Evolutionary conservation across 169 alveolate species (phyloP).

Genomic region (Plasmodium billcollinsi): DNA sequence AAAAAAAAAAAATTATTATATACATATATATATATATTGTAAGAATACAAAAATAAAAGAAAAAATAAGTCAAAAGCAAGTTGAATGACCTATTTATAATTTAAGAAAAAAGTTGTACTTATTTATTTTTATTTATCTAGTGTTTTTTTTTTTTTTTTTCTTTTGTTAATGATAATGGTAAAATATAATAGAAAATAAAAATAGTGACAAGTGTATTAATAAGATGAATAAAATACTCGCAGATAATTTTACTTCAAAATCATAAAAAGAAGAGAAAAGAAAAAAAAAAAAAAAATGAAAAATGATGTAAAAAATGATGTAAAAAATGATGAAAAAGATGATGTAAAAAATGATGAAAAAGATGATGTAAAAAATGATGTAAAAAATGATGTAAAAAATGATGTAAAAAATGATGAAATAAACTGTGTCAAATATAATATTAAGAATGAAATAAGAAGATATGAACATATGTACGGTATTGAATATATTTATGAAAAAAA

Average conservation of each 20-base stretch:
- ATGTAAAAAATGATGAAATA: not conserved
- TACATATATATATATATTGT: too few relatives aligned
- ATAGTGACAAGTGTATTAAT: too few relatives aligned
- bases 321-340: not conserved
- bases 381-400: not conserved
- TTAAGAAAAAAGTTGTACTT: too few relatives aligned
- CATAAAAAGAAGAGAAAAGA: not conserved
- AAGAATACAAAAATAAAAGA: too few relatives aligned
- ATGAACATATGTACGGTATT: conserved; percentile 54
- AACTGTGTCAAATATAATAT: not conserved
- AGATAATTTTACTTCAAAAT: not conserved
- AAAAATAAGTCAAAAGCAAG: too few relatives aligned
- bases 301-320: not conserved
- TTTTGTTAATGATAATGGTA: too few relatives aligned
- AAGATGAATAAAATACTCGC: too few relatives aligned
- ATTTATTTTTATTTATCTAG: too few relatives aligned
- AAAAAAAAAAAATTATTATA: too few relatives aligned
- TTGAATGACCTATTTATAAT: too few relatives aligned
- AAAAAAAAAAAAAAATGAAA: not conserved
- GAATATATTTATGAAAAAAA: conserved; percentile 66
- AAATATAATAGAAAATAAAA: too few relatives aligned
- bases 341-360: not conserved
- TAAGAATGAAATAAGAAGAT: conserved; percentile 70
- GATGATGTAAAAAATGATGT: not conserved
- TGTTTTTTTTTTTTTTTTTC: too few relatives aligned